phyloP scores from a whole-genome alignment of 2,329 filamentous ascomycete species.

The Colletotrichum tabaci region DNA sequence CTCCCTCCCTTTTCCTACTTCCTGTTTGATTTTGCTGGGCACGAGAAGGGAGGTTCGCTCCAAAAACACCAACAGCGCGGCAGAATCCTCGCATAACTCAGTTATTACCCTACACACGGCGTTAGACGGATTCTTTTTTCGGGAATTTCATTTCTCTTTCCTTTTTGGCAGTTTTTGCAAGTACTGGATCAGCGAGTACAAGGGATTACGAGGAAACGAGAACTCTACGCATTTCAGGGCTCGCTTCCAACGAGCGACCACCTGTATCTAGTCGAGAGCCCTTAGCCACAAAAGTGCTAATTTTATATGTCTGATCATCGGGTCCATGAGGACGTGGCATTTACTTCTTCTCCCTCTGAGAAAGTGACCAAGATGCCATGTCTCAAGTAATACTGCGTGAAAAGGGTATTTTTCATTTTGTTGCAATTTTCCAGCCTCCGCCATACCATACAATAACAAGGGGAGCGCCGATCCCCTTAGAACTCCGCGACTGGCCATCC shows the following conservation, averaged over 20 bases:
- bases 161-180: constrained; percentile 17
- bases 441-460: constrained; percentile 4
- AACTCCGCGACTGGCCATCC: constrained; percentile 7
- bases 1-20: too few species aligned
- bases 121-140: constrained; percentile 18
- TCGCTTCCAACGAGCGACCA: constrained; percentile 3
- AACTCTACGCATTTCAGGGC: constrained; percentile 29
- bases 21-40: constrained; percentile 1
- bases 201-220: constrained; percentile 38
- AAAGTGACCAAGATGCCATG: background rate
- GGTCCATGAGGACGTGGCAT: background rate
- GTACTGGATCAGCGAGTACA: constrained; percentile 30
- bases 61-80: constrained; percentile 1
- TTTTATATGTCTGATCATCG: constrained; percentile 1
- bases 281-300: constrained; percentile 30
- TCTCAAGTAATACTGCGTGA: background rate
- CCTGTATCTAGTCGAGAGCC: constrained; percentile 26
- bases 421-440: background rate
- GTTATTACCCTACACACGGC: constrained; percentile 37
- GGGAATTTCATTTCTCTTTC: background rate
- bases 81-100: constrained; percentile 9
- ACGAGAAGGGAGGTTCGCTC: constrained; percentile 16
- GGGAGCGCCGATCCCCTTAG: background rate
- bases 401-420: background rate
- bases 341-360: background rate